These are phyloP conservation scores for Inonotus hispidus DNA, from an alignment of 1,284 basidiomycete genomes.

Conservation along the genomic window DNA sequence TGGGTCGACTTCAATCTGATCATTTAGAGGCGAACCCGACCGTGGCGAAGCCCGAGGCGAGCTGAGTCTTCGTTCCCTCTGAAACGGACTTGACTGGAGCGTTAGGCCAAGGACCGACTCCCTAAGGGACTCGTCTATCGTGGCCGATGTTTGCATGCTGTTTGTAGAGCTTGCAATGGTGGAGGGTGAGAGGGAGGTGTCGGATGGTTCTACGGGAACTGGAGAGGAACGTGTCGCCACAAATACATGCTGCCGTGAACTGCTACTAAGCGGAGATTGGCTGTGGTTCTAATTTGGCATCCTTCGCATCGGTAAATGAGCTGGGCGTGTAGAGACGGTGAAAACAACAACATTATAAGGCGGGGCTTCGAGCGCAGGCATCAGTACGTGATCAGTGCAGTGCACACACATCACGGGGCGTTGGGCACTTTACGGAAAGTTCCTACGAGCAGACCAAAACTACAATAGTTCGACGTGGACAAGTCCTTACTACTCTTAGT, in stretches of 20 bases:
- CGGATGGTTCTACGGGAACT: background rate
- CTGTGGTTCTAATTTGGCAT: background rate
- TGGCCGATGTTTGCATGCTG: background rate
- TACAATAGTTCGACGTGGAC: too few relatives aligned
- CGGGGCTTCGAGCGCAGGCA: background rate
- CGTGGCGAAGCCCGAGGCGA: background rate
- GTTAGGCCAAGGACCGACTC: background rate
- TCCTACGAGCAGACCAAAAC: too few relatives aligned
- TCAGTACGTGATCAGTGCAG: background rate
- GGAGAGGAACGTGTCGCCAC: background rate
- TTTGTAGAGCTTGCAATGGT: background rate
- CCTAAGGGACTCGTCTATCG: background rate
- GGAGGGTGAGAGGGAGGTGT: background rate
- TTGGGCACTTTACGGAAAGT: too few relatives aligned
- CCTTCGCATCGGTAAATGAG: background rate
- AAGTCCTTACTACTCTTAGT: too few relatives aligned
- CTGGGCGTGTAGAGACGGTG: background rate
- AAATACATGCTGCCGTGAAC: background rate
- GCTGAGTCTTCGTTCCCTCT: background rate
- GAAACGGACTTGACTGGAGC: background rate
- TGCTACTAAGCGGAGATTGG: background rate
- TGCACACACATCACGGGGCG: too few relatives aligned
- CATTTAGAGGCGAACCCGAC: background rate
- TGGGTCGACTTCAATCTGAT: slow-evolving; percentile 27
- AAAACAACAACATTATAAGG: background rate